Base-by-base conservation (phyloP, 2,329 filamentous ascomycete species). In the Penicillium palitans region DNA sequence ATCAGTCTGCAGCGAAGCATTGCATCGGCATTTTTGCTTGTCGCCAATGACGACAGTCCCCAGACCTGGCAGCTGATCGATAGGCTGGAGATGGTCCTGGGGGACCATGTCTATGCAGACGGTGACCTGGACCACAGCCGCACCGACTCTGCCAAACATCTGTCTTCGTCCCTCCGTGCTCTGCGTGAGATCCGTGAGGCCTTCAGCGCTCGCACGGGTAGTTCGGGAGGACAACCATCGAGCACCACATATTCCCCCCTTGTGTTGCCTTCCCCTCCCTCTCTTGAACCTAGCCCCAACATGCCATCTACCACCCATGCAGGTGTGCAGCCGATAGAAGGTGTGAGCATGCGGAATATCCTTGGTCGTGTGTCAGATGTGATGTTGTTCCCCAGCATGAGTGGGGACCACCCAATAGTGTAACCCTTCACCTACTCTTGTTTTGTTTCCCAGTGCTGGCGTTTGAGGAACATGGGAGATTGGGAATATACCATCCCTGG, bases 1-100 rank as follows among this genome's bases (percentile, higher is more conserved):
- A 75, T 77, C 51, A 76, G 72, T 47, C 66, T 77, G 40, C 76
- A 78, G 60, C 68, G 76, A 33, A 72, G 72, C 2, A 74, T 78
- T 48, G 76, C 75, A 6, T 76, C 74, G 6, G 75, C 76, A 0
- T 78, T 78, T 52, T 61, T 78, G 25, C 66, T 78, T 6, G 65
- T 73, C 39, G 64, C 68, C 6, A 68, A 72, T 53, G 68, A 70
- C 13, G 67, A 72, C 35, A 64, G 69, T 33, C 55, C 62, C 0
- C 66, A 61, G 40, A 71, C 67, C 9, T 57, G 65, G 66, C 59
- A 63, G n/a, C 62, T 74, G 29, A 67, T 73, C 19, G 65, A 68
- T 45, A 66, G 65, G 25, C 58, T 74, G 21, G 71, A 74, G 52
- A 60, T 54, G 5, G 70, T 68, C 3, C 61, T 74, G 25, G 65